Conservation (phyloP, 495 filamentous ascomycete species). For the Jackrogersella minutella region DNA sequence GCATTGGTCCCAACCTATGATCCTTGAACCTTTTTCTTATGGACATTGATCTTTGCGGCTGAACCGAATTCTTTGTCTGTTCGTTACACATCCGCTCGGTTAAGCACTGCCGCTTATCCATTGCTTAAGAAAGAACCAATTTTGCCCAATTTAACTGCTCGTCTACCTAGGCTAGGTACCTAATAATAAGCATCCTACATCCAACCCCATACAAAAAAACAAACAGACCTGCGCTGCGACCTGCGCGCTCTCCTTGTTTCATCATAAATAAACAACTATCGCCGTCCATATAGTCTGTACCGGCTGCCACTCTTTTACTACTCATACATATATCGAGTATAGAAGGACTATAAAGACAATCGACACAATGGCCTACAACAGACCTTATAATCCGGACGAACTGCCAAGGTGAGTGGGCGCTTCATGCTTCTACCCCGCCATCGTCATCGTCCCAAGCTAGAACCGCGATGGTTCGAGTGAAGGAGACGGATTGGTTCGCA, state of each 20-base stretch:
- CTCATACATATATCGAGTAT: slow-evolving; percentile 11
- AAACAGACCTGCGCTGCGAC: slow-evolving; percentile 15
- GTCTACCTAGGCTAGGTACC: slow-evolving; percentile 2
- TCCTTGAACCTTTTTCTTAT: slow-evolving; percentile 12
- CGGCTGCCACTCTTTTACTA: slow-evolving; percentile 5
- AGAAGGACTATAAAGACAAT: slow-evolving; percentile 9
- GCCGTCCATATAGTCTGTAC: slow-evolving; percentile 9
- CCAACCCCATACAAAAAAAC: slow-evolving; percentile 9
- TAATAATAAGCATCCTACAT: too few species aligned
- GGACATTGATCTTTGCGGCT: slow-evolving; percentile 32
- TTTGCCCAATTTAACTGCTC: slow-evolving; percentile 27
- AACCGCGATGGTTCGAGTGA: slow-evolving; percentile 16
- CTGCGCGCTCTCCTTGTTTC: slow-evolving; percentile 22
- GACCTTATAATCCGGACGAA: slow-evolving; percentile 92
- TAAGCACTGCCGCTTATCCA: slow-evolving; percentile 35
- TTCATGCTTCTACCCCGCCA: slow-evolving; percentile 28
- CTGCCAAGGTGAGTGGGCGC: slow-evolving; percentile 81
- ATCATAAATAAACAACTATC: slow-evolving; percentile 17
- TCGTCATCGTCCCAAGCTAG: slow-evolving; percentile 18
- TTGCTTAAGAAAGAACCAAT: neutral
- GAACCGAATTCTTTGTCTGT: slow-evolving; percentile 29
- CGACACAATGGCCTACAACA: slow-evolving; percentile 87
- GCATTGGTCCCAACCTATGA: slow-evolving; percentile 3
- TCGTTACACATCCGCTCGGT: slow-evolving; percentile 7
- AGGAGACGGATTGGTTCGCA: neutral